These are phyloP conservation scores for Fusarium udum DNA, from an alignment of 2,329 filamentous ascomycete genomes.

Conservation along the genomic window DNA sequence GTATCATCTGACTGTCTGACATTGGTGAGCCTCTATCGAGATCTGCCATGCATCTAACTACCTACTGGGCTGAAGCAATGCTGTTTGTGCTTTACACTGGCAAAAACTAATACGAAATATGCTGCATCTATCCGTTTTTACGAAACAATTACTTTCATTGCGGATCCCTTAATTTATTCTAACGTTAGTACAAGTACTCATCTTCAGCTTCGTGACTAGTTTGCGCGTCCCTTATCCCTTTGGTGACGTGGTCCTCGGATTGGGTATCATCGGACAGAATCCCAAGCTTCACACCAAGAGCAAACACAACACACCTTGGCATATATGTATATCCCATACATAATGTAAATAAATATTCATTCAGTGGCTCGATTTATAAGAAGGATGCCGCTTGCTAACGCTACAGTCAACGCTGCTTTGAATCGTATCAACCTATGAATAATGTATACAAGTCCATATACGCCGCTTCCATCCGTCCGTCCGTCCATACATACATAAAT, in stretches of 20 bases:
- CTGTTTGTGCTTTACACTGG: background rate
- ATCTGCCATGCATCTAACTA: background rate
- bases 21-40: background rate
- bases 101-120: background rate
- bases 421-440: background rate
- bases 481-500: background rate
- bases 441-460: constrained; percentile 23
- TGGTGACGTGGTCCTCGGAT: constrained; percentile 19
- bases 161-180: background rate
- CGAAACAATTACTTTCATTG: background rate
- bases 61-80: background rate
- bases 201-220: constrained; percentile 1
- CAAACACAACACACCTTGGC: background rate
- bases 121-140: too few species aligned
- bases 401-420: background rate
- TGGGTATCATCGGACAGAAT: background rate
- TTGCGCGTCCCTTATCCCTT: constrained; percentile 15
- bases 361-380: background rate
- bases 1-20: background rate
- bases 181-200: background rate
- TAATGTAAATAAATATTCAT: background rate
- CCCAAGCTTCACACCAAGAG: background rate
- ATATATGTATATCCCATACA: background rate
- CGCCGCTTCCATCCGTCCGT: constrained; percentile 19
- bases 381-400: background rate